A percentile compares a stretch with the other conserved stretches of the same genome.
Evolutionary conservation across 805 yeast species (phyloP).

Genomic region (Candida namnaoensis): DNA sequence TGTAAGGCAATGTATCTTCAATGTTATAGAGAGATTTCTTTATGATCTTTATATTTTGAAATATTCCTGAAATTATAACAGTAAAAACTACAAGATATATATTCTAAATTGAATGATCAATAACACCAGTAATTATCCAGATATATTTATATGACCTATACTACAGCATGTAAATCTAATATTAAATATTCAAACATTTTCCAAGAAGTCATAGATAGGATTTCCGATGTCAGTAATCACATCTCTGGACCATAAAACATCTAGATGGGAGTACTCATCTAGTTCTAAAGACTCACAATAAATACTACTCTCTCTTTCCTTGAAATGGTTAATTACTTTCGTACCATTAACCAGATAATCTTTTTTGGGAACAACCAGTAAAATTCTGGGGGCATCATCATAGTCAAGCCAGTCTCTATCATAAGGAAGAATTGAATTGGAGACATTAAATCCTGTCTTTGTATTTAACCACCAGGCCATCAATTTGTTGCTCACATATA

Average conservation of each 20-base stretch:
- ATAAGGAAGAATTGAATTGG: conserved; percentile 39
- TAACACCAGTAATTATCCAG: too few species aligned
- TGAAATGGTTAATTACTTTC: conserved; percentile 55
- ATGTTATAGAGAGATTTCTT: too few species aligned
- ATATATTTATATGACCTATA: too few species aligned
- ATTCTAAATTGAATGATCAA: too few species aligned
- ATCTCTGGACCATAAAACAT: conserved; percentile 89
- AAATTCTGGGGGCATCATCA: conserved; percentile 44
- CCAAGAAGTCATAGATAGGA: conserved; percentile 24
- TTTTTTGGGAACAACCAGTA: conserved; percentile 60
- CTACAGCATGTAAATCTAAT: too few species aligned
- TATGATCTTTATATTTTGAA: too few species aligned
- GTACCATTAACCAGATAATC: conserved; percentile 78
- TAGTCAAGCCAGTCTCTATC: conserved; percentile 43
- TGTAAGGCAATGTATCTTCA: too few species aligned
- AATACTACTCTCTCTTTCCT: conserved; percentile 38
- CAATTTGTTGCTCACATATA: conserved; percentile 65
- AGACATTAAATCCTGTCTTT: conserved; percentile 30
- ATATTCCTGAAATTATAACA: too few species aligned
- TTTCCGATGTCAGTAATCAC: conserved; percentile 57
- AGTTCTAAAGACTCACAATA: conserved; percentile 27
- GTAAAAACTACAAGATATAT: too few species aligned
- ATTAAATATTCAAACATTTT: too few species aligned
- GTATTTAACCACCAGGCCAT: conserved; percentile 90
- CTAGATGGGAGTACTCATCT: conserved; percentile 73